Conservation (phyloP, 2,329 filamentous ascomycete species). For the Ceratocystis variospora region DNA sequence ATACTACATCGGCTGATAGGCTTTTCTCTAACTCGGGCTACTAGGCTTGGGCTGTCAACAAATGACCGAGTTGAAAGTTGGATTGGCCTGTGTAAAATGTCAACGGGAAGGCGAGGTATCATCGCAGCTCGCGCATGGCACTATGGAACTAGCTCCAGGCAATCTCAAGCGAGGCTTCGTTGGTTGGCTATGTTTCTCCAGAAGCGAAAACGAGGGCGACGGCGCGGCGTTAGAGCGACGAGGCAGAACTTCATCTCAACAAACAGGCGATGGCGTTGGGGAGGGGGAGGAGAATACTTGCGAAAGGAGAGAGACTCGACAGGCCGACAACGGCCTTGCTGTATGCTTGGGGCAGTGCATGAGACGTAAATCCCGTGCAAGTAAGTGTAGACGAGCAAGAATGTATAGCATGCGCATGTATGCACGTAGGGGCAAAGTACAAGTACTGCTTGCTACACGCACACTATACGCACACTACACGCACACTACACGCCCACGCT, state of each 20-base stretch:
- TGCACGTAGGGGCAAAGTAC: no score
- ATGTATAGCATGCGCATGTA: no score
- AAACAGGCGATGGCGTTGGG: neutral
- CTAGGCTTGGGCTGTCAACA: no score
- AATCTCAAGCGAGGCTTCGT: neutral
- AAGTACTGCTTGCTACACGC: no score
- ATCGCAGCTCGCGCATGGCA: slow-evolving; percentile 1
- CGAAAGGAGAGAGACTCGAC: neutral
- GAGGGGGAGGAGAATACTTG: neutral
- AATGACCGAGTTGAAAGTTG: no score
- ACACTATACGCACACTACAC: no score
- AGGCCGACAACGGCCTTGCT: no score
- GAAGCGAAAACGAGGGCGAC: neutral
- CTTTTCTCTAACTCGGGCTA: neutral
- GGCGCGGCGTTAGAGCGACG: no score
- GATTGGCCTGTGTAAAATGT: neutral
- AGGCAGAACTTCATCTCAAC: neutral
- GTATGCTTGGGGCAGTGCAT: no score
- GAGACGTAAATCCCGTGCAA: no score
- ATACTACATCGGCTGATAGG: neutral
- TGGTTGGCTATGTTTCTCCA: neutral
- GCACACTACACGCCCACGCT: no score
- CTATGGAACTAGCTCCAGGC: slow-evolving; percentile 1
- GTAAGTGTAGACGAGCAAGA: no score
- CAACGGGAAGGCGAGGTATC: neutral